Base-by-base conservation (phyloP, 2,329 filamentous ascomycete genomes). In the Alternaria brassicicola region DNA sequence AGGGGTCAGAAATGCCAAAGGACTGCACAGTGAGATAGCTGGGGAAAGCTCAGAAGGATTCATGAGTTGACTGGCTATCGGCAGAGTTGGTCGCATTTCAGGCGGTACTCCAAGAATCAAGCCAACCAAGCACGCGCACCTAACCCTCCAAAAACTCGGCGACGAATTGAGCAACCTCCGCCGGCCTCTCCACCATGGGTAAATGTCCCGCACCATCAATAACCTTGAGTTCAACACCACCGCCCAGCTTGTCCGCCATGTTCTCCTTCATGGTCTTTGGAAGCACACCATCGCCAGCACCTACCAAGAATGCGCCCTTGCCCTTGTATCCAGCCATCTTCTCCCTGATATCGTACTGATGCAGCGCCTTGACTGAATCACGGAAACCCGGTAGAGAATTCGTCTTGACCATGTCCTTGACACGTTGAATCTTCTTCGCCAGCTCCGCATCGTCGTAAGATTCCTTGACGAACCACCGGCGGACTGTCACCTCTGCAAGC, bases 181-280 rank as follows among this genome's bases (percentile, higher is more conserved):
- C 78, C 0, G 90, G 88, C 64, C 86, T 85, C 78, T 96, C 92
- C 46, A 88, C 88, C 91, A 96, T 96, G 0, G 92, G 92, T 69
- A 96, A 77, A 79, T 96, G 92, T 0, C 92, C 92, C 0, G 91
- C 87, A 8, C 83, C 80, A 0, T 90, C 85, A 9, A 96, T 85
- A 56, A 90, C 76, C 72, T 84, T 86, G 64, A 93, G 83, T 57
- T 86, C 82, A 0, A 83, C 84, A 0, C 89, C 76, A 13, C 57
- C 61, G 0, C 74, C 75, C 43, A 76, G 43, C 17, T 64, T 67
- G 0, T 77, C 82, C 53, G 83, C 86, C 83, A 93, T 92, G n/a
- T 70, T 69, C 13, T 87, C 87, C 52, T 89, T 87, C 91, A 96
- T 96, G 4, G 89, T 89, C 79, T 88, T 88, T 0, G 91, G 90